Percentiles rank a stretch among this genome's conserved stretches.
Conservation (phyloP, 192 early-diverging fungal genomes). For the Backusella australiensis region DNA sequence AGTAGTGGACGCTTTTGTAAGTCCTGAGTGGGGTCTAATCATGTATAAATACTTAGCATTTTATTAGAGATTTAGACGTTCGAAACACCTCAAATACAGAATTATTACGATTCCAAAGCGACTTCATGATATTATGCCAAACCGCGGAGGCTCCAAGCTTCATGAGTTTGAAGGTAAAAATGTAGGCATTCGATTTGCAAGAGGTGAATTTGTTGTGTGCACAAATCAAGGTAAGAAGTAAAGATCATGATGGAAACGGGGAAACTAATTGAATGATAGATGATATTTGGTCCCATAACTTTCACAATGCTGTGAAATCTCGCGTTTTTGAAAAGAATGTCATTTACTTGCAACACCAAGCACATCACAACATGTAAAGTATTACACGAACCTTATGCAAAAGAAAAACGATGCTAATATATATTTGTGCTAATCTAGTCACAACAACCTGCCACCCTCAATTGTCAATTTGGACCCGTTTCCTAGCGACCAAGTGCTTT, state of each 20-base stretch:
- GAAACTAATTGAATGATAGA: neutral
- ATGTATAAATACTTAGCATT: neutral
- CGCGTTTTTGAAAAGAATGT: conserved; percentile 18
- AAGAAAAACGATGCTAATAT: neutral
- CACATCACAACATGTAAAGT: conserved; percentile 18
- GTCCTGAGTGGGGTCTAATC: neutral
- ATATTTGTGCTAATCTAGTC: conserved; percentile 13
- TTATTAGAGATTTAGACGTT: conserved; percentile 28
- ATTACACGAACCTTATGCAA: neutral
- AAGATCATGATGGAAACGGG: neutral
- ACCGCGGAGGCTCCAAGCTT: neutral
- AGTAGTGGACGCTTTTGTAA: conserved; percentile 21
- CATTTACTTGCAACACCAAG: conserved; percentile 33
- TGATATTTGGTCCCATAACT: conserved; percentile 32
- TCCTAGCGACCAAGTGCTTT: neutral
- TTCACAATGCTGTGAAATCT: conserved; percentile 31
- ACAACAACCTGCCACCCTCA: conserved; percentile 30
- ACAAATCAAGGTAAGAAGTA: conserved; percentile 29
- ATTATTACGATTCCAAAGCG: conserved; percentile 27
- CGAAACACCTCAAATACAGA: conserved; percentile 26
- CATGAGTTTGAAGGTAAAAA: conserved; percentile 37
- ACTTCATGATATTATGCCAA: conserved; percentile 24
- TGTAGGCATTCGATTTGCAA: conserved; percentile 30
- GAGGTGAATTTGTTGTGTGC: conserved; percentile 34
- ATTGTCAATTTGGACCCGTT: conserved; percentile 21